phyloP scores from a whole-genome alignment of 495 filamentous ascomycete species.

The Aspergillus olivimuriae region DNA sequence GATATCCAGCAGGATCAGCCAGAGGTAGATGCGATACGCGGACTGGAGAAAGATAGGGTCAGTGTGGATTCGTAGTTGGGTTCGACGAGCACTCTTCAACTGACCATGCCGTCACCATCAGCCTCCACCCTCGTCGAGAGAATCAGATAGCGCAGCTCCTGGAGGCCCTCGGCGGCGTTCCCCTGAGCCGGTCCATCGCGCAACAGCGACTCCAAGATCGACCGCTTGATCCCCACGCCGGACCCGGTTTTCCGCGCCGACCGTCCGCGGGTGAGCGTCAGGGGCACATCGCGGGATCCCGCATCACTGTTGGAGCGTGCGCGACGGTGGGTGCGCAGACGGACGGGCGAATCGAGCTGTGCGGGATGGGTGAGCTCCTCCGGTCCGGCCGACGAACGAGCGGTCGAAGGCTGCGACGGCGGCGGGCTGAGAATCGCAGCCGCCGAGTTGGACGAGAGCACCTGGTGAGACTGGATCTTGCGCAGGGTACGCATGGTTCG shows the following conservation, averaged over 20 bases:
- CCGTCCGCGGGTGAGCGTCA: conserved; percentile 38
- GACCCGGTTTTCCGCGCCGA: conserved; percentile 49
- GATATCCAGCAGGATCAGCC: conserved; percentile 85
- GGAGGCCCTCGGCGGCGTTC: conserved; percentile 58
- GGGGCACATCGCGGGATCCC: conserved; percentile 32
- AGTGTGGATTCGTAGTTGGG: no score
- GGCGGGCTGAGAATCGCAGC: conserved; percentile 1
- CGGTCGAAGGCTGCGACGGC: conserved; percentile 42
- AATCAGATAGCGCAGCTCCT: conserved; percentile 70
- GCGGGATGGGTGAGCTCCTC: conserved; percentile 14
- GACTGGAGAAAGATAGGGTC: conserved; percentile 50
- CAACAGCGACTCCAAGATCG: conserved; percentile 55
- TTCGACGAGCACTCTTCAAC: conserved; percentile 9
- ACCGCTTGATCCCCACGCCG: conserved; percentile 52
- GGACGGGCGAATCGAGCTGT: conserved; percentile 19
- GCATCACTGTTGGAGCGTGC: conserved; percentile 72
- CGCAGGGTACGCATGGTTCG: conserved; percentile 44
- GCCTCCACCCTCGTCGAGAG: conserved; percentile 73
- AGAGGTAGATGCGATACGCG: conserved; percentile 88
- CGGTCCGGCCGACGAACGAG: conserved; percentile 20
- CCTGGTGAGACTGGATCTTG: conserved; percentile 48
- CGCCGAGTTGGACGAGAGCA: conserved; percentile 32
- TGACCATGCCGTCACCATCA: conserved; percentile 86
- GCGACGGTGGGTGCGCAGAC: conserved; percentile 44
- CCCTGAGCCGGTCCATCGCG: conserved; percentile 68